phyloP scores from a whole-genome alignment of 352 stramenopile species.

The Phytopythium vexans region DNA sequence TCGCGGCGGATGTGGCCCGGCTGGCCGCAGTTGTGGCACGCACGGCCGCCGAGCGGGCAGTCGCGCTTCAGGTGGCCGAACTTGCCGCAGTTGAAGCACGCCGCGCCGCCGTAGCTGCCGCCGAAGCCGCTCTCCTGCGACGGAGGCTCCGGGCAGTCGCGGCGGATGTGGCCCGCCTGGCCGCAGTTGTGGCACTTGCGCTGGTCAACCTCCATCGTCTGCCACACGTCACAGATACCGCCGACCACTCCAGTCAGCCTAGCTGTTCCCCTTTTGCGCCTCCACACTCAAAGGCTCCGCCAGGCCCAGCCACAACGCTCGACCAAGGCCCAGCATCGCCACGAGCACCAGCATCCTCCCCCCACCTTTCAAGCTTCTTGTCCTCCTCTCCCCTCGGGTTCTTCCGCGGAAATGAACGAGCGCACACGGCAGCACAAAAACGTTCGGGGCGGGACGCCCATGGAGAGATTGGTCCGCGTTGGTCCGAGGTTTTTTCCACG shows the following conservation, averaged over 20 bases:
- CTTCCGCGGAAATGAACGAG: constrained; percentile 39
- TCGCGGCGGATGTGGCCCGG: constrained; percentile 74
- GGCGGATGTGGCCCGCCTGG: constrained; percentile 66
- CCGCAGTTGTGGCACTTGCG: constrained; percentile 85
- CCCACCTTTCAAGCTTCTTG: neutral
- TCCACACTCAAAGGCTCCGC: constrained; percentile 1
- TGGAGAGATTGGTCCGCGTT: constrained; percentile 26
- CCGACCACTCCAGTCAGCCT: neutral
- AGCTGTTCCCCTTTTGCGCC: neutral
- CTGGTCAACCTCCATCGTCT: constrained; percentile 42
- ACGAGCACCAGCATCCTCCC: constrained; percentile 10
- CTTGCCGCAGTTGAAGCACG: constrained; percentile 81
- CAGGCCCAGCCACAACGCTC: constrained; percentile 1
- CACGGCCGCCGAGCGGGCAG: constrained; percentile 60
- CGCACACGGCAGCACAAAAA: constrained; percentile 2
- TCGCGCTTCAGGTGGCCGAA: constrained; percentile 78
- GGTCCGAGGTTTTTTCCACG: constrained; percentile 24
- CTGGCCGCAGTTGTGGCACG: constrained; percentile 85
- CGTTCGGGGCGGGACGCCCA: constrained; percentile 7
- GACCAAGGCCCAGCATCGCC: no score
- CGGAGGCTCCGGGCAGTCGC: constrained; percentile 66
- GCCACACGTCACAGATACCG: neutral
- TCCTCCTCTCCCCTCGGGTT: constrained; percentile 24
- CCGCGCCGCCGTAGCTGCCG: constrained; percentile 28
- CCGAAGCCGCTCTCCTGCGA: constrained; percentile 32